Evolutionary conservation across 495 filamentous ascomycete genomes (phyloP).

Genomic region (Monascus purpureus): DNA sequence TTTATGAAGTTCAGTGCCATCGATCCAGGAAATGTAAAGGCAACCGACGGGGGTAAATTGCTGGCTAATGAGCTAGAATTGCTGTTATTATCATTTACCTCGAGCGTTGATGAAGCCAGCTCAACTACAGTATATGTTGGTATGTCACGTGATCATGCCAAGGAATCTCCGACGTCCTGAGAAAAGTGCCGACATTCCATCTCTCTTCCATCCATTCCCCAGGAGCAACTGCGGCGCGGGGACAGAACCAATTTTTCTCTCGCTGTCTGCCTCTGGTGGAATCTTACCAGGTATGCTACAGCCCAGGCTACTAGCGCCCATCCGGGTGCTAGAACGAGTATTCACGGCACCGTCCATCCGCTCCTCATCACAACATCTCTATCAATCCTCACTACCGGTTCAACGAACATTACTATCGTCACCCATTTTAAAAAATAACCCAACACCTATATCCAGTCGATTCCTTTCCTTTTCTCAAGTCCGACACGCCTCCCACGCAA

Average conservation of each 20-base stretch:
- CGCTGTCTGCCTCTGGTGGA: no score
- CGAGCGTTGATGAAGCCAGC: conserved; percentile 20
- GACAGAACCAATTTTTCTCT: background rate
- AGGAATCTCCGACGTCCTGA: conserved; percentile 10
- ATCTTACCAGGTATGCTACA: conserved; percentile 27
- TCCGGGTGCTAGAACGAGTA: conserved; percentile 26
- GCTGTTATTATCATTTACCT: no score
- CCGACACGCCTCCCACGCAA: conserved; percentile 70
- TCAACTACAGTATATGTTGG: background rate
- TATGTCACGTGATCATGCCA: conserved; percentile 18
- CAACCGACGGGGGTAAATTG: no score
- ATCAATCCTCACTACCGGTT: conserved; percentile 18
- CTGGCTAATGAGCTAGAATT: no score
- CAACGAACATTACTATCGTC: conserved; percentile 14
- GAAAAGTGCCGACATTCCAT: conserved; percentile 17
- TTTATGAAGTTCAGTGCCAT: conserved; percentile 18
- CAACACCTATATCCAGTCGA: no score
- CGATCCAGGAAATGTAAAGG: conserved; percentile 6
- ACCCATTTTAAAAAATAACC: no score
- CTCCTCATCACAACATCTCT: conserved; percentile 9
- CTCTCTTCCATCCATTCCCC: background rate
- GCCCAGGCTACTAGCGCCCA: conserved; percentile 26
- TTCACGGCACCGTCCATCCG: conserved; percentile 16
- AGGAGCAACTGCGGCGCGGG: conserved; percentile 10
- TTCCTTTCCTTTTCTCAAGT: conserved; percentile 27